Evolutionary conservation across 2,329 filamentous ascomycete genomes (phyloP), one percentile per base, ranked within the genome.

Genomic region (Cladosporium velox): DNA sequence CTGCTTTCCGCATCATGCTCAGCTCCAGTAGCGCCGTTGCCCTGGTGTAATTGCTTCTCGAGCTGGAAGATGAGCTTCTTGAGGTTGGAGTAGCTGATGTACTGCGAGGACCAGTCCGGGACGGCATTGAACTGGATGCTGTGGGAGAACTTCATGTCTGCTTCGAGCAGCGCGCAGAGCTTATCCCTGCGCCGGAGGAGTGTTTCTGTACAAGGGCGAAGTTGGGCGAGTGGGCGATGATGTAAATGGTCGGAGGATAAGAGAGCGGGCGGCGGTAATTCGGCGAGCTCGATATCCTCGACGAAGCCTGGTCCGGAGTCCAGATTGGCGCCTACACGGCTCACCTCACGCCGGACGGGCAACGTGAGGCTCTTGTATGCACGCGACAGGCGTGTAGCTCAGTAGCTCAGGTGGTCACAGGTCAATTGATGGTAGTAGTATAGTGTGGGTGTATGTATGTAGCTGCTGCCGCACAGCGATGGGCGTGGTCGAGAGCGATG

Each of bases 71-170:
- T 98, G 66, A 97, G 86, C 84, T 99, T 99, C 85, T 99, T 99
- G 73, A 99, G 86, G 76, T 97, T 98, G 82, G 93, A 97, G 81
- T 99, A 99, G 67, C 93, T 91, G 76, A 99, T 96, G 80, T 99
- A 99, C 80, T 98, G 89, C 74, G 90, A 93, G 83, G 92, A 97
- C 95, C 95, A 99, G 81, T 99, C 95, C n/a, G 95, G 95, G 73
- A 99, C 95, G 70, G 95, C 93, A 83, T 99, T 99, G 83, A 99
- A 99, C 84, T 99, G 95, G 73, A 99, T 90, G 81, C 94, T 98
- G 79, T 99, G 95, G 21, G 94, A 98, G 85, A 99, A 99, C 89
- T 98, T 98, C 95, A 99, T 99, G 77, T 92, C 91, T 88, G 91
- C 86, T 72, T 89, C 84, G 73, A 91, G 87, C 74, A 93, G 88